Evolutionary conservation across 306 rosid genomes (phyloP), one percentile per base, ranked within the genome.

Genomic region (Casuarina equisetifolia): DNA sequence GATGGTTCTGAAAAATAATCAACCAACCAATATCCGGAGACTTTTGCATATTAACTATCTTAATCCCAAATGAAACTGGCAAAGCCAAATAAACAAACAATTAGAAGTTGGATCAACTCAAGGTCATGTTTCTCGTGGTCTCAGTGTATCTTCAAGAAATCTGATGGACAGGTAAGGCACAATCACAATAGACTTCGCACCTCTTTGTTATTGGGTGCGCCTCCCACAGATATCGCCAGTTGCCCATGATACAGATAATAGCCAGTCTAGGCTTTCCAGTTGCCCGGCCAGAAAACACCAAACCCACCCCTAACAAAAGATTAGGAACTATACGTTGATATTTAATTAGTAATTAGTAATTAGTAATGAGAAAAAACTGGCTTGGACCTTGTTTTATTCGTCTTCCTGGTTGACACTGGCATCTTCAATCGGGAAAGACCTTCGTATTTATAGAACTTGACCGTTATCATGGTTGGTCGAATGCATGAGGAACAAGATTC

Each of bases 401-500:
- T 32, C n/a, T 17, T n/a, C 71, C 6, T 35, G 2, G 44, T 13
- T 36, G 58, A 52, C 58, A 16, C 19, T 52, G 8, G 2, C 58
- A 52, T 52, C 58, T 52, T 58, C 64, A 20, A 58, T 25, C 6
- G 25, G n/a, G 25, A 54, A n/a, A n/a, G 10, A n/a, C 19, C 25
- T 16, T 54, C 20, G 6, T 54, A 54, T 57, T 9, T 57, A 5
- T 25, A 19, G 11, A 57, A 57, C 13, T 57, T 57, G 19, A 7
- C 13, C 3, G 63, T 48, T 48, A 67, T 67, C 45, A 3, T 10
- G 25, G 44, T 61, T 64, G 76, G 52, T 58, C 69, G 39, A 59
- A 73, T 9, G 52, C 59, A 16, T 70, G 50, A 62, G 32, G 38
- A 38, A 39, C 73, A 63, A 38, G 62, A 81, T 62, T 48, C 54